phyloP scores from a whole-genome alignment of 345 rosid species.

The Linum lewisii region DNA sequence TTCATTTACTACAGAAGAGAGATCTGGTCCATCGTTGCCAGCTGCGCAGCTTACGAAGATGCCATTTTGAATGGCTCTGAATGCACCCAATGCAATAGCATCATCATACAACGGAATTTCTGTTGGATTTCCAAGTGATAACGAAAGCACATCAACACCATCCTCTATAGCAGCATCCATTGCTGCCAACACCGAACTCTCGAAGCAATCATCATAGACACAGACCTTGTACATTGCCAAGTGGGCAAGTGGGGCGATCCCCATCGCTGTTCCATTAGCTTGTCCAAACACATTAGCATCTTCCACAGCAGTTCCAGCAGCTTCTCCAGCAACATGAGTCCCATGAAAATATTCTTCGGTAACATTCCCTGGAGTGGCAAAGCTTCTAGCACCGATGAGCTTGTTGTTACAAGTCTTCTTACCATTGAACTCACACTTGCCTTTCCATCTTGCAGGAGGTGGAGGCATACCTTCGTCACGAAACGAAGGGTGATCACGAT shows the following conservation, averaged over 20 bases:
- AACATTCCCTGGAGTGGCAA: neutral
- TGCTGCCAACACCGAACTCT: neutral
- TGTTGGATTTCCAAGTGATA: neutral
- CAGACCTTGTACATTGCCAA: neutral
- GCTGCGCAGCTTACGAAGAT: no score
- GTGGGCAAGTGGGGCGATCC: neutral
- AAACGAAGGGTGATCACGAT: neutral
- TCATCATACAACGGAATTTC: no score
- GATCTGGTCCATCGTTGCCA: no score
- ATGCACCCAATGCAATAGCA: no score
- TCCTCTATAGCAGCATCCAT: neutral
- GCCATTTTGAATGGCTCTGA: no score
- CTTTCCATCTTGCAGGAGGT: neutral
- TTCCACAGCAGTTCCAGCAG: neutral
- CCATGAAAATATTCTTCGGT: neutral
- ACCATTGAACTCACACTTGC: neutral
- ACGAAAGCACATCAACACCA: neutral
- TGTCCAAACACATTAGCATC: neutral
- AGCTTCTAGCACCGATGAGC: neutral
- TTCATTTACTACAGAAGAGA: no score
- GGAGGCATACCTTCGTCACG: neutral
- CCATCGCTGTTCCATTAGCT: neutral
- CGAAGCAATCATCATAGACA: neutral
- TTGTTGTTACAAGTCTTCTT: neutral
- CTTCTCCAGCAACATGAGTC: neutral